A percentile compares a stretch with the other conserved stretches of the same genome.
phyloP scores from a whole-genome alignment of 148 eudicot species.

The Simmondsia chinensis region DNA sequence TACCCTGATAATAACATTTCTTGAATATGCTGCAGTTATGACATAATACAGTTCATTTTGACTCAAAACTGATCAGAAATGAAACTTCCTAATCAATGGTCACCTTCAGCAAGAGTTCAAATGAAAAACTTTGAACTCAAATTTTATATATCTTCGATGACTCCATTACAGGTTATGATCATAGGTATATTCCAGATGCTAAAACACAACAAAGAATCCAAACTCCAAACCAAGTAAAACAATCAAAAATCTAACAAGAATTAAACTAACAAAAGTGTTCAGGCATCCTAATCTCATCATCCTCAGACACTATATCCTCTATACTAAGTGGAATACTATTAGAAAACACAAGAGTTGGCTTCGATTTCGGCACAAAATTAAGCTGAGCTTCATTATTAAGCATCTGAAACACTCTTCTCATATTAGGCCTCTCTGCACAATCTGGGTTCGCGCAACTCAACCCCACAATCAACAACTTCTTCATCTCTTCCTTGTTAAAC shows the following conservation, averaged over 20 bases:
- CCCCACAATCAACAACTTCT: conserved; percentile 54
- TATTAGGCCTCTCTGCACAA: conserved; percentile 50
- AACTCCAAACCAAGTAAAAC: background rate
- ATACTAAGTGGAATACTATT: conserved; percentile 46
- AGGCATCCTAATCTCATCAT: conserved; percentile 15
- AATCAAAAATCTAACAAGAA: too few relatives aligned
- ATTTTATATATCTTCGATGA: too few relatives aligned
- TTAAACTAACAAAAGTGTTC: conserved; percentile 25
- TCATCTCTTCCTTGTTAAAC: conserved; percentile 40
- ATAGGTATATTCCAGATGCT: too few relatives aligned
- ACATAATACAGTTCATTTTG: too few relatives aligned
- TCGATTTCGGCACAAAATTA: conserved; percentile 39
- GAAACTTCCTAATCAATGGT: too few relatives aligned
- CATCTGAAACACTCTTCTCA: conserved; percentile 78
- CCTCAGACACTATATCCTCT: conserved; percentile 54
- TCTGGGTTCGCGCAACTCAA: conserved; percentile 79
- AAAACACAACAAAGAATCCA: too few relatives aligned
- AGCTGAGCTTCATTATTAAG: conserved; percentile 46
- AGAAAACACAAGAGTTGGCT: conserved; percentile 57
- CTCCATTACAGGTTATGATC: too few relatives aligned
- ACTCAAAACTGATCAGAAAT: too few relatives aligned
- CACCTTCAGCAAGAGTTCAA: too few relatives aligned
- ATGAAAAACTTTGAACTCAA: too few relatives aligned
- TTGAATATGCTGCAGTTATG: too few relatives aligned
- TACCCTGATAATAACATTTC: too few relatives aligned